Percentiles rank a stretch among this genome's conserved stretches.
phyloP scores from a whole-genome alignment of 2,329 filamentous ascomycete genomes.

The Fusarium austroafricanum region DNA sequence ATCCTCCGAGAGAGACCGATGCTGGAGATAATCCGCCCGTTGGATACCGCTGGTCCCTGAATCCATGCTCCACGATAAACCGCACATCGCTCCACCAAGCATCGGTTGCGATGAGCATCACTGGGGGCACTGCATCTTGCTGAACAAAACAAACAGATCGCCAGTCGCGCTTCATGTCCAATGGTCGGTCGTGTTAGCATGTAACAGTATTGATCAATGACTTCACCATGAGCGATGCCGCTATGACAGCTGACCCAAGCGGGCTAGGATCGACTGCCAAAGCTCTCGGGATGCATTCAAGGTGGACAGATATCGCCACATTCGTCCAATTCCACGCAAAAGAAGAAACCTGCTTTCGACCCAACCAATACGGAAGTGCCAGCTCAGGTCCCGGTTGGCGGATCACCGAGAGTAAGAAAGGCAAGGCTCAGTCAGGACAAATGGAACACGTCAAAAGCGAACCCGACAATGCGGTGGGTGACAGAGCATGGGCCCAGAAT shows the following conservation, averaged over 20 bases:
- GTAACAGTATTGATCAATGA: constrained; percentile 25
- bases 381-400: constrained; percentile 30
- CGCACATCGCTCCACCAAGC: constrained; percentile 14
- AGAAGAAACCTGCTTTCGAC: constrained; percentile 14
- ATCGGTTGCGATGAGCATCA: constrained; percentile 26
- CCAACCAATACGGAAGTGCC: constrained; percentile 32
- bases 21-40: constrained; percentile 8
- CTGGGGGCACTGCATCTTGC: background rate
- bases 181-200: constrained; percentile 16
- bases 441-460: constrained; percentile 28
- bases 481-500: constrained; percentile 15
- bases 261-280: constrained; percentile 41
- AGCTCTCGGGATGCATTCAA: constrained; percentile 31
- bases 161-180: constrained; percentile 21
- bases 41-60: constrained; percentile 16
- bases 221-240: constrained; percentile 32
- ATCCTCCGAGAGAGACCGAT: constrained; percentile 11
- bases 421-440: background rate
- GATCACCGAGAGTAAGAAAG: constrained; percentile 21
- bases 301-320: constrained; percentile 41
- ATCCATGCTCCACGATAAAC: constrained; percentile 21
- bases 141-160: constrained; percentile 41
- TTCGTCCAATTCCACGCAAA: constrained; percentile 36
- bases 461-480: constrained; percentile 28
- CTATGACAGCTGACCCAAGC: constrained; percentile 35